A percentile compares a stretch with the other conserved stretches of the same genome.
Conservation (phyloP, 352 stramenopile species). For the Pythium periplocum region DNA sequence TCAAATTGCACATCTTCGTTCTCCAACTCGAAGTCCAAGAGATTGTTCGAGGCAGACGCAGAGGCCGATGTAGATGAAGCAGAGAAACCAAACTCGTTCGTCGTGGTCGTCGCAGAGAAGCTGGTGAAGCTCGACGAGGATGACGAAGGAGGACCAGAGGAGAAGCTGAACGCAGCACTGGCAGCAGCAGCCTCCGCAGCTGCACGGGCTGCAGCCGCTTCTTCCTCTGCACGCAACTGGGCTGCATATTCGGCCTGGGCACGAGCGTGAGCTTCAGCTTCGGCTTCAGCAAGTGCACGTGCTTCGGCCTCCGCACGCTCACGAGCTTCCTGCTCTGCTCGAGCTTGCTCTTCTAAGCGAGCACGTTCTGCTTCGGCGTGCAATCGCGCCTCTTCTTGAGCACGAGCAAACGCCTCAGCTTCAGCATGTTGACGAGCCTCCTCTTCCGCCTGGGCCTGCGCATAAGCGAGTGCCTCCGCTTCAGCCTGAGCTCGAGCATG, state of each 20-base stretch:
- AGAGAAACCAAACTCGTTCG: slow-evolving; percentile 16
- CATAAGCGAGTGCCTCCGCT: not conserved
- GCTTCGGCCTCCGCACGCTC: slow-evolving; percentile 21
- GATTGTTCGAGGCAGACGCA: slow-evolving; percentile 29
- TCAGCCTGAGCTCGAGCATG: slow-evolving; percentile 24
- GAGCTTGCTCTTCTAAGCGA: slow-evolving; percentile 5
- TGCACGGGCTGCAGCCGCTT: slow-evolving; percentile 14
- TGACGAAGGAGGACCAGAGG: slow-evolving; percentile 8
- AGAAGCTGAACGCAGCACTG: slow-evolving; percentile 14
- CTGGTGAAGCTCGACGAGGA: slow-evolving; percentile 8
- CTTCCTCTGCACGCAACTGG: slow-evolving; percentile 12
- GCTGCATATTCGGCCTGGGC: slow-evolving; percentile 21
- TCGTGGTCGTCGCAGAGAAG: slow-evolving; percentile 13
- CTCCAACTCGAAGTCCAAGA: slow-evolving; percentile 74
- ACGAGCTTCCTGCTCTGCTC: slow-evolving; percentile 6
- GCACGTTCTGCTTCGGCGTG: slow-evolving; percentile 22
- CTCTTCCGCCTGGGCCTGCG: slow-evolving; percentile 19
- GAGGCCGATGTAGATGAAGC: slow-evolving; percentile 10
- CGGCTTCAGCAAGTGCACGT: slow-evolving; percentile 16
- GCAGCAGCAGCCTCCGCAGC: slow-evolving; percentile 21
- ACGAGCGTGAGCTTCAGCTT: slow-evolving; percentile 5
- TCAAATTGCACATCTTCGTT: slow-evolving; percentile 76
- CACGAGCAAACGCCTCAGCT: slow-evolving; percentile 6
- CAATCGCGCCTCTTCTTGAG: slow-evolving; percentile 9
- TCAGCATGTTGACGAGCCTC: slow-evolving; percentile 13